Conservation (phyloP, 78 protist species). For the Bodo saltans region DNA sequence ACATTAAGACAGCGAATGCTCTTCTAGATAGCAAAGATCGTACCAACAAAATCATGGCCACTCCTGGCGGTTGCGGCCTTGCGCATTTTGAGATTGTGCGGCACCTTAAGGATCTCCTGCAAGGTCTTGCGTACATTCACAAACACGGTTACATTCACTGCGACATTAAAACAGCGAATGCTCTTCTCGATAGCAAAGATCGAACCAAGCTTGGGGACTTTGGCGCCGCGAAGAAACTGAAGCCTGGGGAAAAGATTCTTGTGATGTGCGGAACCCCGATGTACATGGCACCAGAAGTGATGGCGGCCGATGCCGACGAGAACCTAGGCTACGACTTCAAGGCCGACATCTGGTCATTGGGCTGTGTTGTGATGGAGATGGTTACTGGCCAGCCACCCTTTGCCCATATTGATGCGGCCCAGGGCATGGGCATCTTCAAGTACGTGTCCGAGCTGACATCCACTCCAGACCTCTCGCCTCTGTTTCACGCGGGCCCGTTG, state of each 20-base stretch:
- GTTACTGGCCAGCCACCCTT: slow-evolving; percentile 61
- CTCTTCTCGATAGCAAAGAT: slow-evolving; percentile 54
- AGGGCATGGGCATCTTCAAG: neutral
- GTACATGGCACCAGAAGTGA: slow-evolving; percentile 52
- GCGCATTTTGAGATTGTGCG: neutral
- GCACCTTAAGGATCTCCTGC: slow-evolving; percentile 11
- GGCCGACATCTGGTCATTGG: slow-evolving; percentile 73
- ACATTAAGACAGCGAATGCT: slow-evolving; percentile 72
- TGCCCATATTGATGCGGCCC: neutral
- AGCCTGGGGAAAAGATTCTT: neutral
- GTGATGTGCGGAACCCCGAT: neutral
- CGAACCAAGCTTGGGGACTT: slow-evolving; percentile 52
- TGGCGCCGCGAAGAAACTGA: slow-evolving; percentile 35
- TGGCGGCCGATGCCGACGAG: slow-evolving; percentile 14
- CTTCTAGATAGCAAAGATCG: slow-evolving; percentile 51
- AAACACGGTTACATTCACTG: slow-evolving; percentile 57
- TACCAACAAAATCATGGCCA: neutral
- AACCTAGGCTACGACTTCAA: slow-evolving; percentile 15
- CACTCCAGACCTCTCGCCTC: neutral
- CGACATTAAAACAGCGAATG: slow-evolving; percentile 75
- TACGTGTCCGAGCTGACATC: neutral
- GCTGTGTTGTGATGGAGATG: slow-evolving; percentile 64
- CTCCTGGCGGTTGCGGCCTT: neutral
- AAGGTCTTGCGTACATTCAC: slow-evolving; percentile 53
- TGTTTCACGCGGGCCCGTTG: neutral